Base-by-base conservation (phyloP, 176 grass and related monocot genomes). In the Carex myosuroides region DNA sequence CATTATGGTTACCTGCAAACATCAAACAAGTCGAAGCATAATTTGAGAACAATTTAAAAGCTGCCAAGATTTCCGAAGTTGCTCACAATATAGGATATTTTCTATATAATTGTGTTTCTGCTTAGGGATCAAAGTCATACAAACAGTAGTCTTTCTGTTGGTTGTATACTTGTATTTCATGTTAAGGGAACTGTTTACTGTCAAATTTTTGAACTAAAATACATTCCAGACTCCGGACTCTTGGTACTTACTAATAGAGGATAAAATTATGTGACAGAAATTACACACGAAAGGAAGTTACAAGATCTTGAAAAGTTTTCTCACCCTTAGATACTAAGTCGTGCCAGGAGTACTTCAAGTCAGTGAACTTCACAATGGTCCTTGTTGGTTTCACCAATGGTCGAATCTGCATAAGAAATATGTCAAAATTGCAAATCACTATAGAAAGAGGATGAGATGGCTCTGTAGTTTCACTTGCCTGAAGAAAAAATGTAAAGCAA, bases 401-500 rank as follows among this genome's bases (percentile, higher is more conserved):
- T 77, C 79, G 82, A 18, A 97, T 97, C 94, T 97, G 94, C 86
- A 91, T 87, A 79, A 86, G 22, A 76, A 84, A 89, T 3, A 10
- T 60, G 81, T 85, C 58, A 85, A 86, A 61, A 33, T 68, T 75
- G 63, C 56, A 67, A 46, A 77, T 32, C 24, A 55, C 11, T 53
- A 24, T 13, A 76, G 71, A 76, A 76, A 76, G 50, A 75, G 20
- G 46, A 75, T 75, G 50, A 77, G 33, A 13, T 56, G 73, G 22
- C 5, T 55, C 46, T 44, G 3, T 73, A 77, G 24, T 77, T 77
- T 56, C 7, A 16, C 87, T 88, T 94, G 81, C 94, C 94, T 97
- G 94, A 75, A 97, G 94, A 91, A 97, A 97, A 94, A 94, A 97
- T 63, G 94, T 89, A 79, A 97, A 97, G 46, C 92, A 92, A 92